Percentiles rank a stretch among this genome's conserved stretches.
Evolutionary conservation across 164 flowering plant species (phyloP).

Genomic region (Magnolia officinalis): DNA sequence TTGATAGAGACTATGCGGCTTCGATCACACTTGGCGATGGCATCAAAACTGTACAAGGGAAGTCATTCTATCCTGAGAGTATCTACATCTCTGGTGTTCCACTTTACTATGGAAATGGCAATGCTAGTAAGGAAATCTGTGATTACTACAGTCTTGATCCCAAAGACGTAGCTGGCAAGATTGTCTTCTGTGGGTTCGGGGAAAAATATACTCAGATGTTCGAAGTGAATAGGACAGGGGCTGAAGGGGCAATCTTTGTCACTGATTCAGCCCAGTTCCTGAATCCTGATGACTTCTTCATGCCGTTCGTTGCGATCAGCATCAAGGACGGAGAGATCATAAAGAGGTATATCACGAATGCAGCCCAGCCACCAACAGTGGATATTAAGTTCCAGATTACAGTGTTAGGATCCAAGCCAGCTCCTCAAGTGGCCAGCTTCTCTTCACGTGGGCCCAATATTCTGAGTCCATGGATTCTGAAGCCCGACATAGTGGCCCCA

Average conservation of each 20-base stretch:
- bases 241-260: slow-evolving; percentile 21
- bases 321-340: slow-evolving; percentile 18
- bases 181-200: slow-evolving; percentile 19
- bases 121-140: slow-evolving; percentile 16
- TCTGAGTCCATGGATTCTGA: slow-evolving; percentile 25
- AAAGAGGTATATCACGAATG: slow-evolving; percentile 11
- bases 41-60: slow-evolving; percentile 15
- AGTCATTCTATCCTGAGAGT: slow-evolving; percentile 30
- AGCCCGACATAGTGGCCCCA: slow-evolving; percentile 40
- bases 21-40: slow-evolving; percentile 17
- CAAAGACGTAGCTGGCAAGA: slow-evolving; percentile 5
- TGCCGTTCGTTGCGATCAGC: slow-evolving; percentile 24
- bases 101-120: slow-evolving; percentile 32
- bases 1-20: slow-evolving; percentile 17
- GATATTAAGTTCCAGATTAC: slow-evolving; percentile 26
- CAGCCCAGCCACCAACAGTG: slow-evolving; percentile 11
- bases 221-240: slow-evolving; percentile 18
- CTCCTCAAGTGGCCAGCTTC: slow-evolving; percentile 34
- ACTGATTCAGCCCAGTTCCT: slow-evolving; percentile 10
- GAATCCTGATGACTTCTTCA: slow-evolving; percentile 11
- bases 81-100: slow-evolving; percentile 20
- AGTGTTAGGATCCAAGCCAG: slow-evolving; percentile 24
- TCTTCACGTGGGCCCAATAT: slow-evolving; percentile 32
- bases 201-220: background rate
- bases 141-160: slow-evolving; percentile 2